Evolutionary conservation across 441 rosid species (phyloP), one percentile per base, ranked within the genome.

Genomic region (Theobroma grandiflorum): DNA sequence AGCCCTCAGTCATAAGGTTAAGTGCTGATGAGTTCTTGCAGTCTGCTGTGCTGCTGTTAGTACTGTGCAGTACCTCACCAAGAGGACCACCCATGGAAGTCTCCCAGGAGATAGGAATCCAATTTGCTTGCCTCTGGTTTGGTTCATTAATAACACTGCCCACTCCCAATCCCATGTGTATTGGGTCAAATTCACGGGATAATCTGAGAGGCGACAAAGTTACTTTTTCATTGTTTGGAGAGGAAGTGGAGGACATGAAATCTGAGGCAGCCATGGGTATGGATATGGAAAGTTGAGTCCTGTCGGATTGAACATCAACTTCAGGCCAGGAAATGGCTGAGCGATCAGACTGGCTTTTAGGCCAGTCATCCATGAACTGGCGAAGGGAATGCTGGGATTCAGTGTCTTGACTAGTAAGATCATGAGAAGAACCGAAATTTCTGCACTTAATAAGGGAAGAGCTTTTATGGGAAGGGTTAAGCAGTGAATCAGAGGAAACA

Each of bases 331-430:
- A 82, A 47, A 84, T 78, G 18, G 83, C 53, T 1, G 88, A 61
- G 8, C 74, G 83, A 68, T 87, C 85, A 6, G 90, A 72, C 63
- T 85, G 87, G 64, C 66, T 80, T 83, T 82, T 86, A 26, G 93
- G 88, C 91, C 91, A 89, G 70, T 89, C 88, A 16, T 92, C 90
- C 86, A 88, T 90, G 83, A 92, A 90, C 69, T 88, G 94, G 61
- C 81, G 91, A 47, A 89, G 62, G 37, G 91, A 84, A 37, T 82
- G 85, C 18, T 86, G 88, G 6, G 88, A 73, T 82, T 82, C 87
- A 15, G 80, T 85, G 81, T 81, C 89, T 49, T 74, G 86, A 73
- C 73, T 72, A 38, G 78, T 45, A 3, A 80, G 80, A 77, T 86
- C 78, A 8, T 78, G 86, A 6, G 89, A 80, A 47, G 89, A 85